Base-by-base conservation (phyloP, 345 rosid genomes). In the Streptanthus diversifolius region DNA sequence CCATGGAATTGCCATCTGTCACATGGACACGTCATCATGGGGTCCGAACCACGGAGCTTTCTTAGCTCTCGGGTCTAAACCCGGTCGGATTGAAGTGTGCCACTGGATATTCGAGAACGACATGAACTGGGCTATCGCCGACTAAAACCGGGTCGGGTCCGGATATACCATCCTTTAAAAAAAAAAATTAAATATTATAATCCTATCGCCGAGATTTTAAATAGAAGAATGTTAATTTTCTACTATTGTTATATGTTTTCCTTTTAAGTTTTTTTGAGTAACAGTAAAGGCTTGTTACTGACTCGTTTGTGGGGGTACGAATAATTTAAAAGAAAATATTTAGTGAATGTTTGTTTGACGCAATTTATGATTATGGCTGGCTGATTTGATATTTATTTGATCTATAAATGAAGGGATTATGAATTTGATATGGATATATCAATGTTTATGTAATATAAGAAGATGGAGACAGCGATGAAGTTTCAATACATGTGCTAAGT, bases 41-140 rank as follows among this genome's bases (percentile, higher is more conserved):
- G 85, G 97, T 75, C 51, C 88, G 8, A 82, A 40, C 30, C 95
- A 91, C 12, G 92, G 91, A 11, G 92, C 97, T 2, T 91, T 91
- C 73, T 4, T 81, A 40, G 83, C 93, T 5, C 74, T 91, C 25
- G 91, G 95, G 35, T 83, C 89, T 3, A 78, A 82, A 30, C 97
- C 97, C 1, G 97, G 95, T 52, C 77, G 36, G 69, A 86, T 85
- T 18, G 95, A 91, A 71, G 91, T 89, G 1, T 91, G 97, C 24
- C 97, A 91, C 68, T 91, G 97, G 97, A 91, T 91, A 24, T 91
- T 87, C 55, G 88, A 91, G 79, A 89, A 87, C 74, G 95, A 91
- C 61, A 66, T 89, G 88, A 91, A 87, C 39, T 88, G 95, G 97
- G 77, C 87, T 1, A 54, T 63, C 12, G 88, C 90, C 0, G 90